These are phyloP conservation scores for Austroboletus novae-zelandiae DNA, from an alignment of 1,284 basidiomycete genomes.

Conservation along the genomic window DNA sequence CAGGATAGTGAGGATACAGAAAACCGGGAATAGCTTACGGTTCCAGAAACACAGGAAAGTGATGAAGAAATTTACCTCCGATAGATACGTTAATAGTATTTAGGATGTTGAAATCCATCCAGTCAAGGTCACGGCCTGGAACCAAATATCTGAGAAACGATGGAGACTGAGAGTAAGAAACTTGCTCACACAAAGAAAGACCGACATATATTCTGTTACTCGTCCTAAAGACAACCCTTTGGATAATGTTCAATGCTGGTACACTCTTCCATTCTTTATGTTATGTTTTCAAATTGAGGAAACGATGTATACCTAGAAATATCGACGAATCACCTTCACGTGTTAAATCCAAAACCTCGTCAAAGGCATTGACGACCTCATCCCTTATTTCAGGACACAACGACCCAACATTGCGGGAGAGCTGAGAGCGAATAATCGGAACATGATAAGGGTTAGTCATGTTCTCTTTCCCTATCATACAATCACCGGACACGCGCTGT, in stretches of 20 bases:
- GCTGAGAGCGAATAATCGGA: conserved; percentile 21
- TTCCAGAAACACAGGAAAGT: conserved; percentile 41
- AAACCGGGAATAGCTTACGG: not conserved
- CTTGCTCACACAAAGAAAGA: conserved; percentile 34
- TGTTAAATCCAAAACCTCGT: conserved; percentile 18
- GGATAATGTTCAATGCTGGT: conserved; percentile 15
- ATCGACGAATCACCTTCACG: conserved; percentile 10
- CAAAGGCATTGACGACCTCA: conserved; percentile 31
- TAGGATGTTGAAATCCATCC: conserved; percentile 32
- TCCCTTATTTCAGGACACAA: conserved; percentile 30
- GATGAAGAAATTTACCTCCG: conserved; percentile 25
- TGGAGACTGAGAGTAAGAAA: not conserved
- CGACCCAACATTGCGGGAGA: conserved; percentile 30
- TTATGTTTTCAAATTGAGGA: no score
- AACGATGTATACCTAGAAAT: no score
- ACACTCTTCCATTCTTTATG: conserved; percentile 26
- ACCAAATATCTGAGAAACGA: not conserved
- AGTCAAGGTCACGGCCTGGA: conserved; percentile 40
- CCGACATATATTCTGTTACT: conserved; percentile 40
- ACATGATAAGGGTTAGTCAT: conserved; percentile 27
- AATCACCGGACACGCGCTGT: not conserved
- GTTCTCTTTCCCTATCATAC: conserved; percentile 18
- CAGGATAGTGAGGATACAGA: not conserved
- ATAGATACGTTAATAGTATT: conserved; percentile 35
- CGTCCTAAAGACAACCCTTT: conserved; percentile 30